Conservation (phyloP, 495 filamentous ascomycete genomes). For the Pseudevernia furfuracea region DNA sequence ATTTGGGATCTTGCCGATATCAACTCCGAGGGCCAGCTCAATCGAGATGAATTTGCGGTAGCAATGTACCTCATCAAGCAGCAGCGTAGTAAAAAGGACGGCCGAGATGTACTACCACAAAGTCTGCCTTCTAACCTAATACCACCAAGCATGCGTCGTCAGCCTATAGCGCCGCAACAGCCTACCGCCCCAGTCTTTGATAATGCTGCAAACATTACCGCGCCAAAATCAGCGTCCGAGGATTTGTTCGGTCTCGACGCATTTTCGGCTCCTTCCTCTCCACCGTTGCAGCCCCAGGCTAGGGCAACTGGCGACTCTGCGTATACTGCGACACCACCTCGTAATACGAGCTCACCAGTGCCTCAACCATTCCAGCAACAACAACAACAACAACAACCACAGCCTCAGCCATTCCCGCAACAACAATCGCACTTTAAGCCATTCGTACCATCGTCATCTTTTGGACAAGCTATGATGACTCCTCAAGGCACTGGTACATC, state of each 20-base stretch:
- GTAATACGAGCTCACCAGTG: slow-evolving; percentile 21
- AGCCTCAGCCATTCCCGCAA: slow-evolving; percentile 20
- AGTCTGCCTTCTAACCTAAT: slow-evolving; percentile 71
- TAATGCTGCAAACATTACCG: slow-evolving; percentile 37
- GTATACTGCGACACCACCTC: slow-evolving; percentile 35
- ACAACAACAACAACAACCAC: slow-evolving; percentile 35
- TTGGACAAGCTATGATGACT: slow-evolving; percentile 76
- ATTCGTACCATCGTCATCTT: slow-evolving; percentile 83
- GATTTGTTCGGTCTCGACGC: slow-evolving; percentile 88
- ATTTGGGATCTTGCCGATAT: slow-evolving; percentile 98
- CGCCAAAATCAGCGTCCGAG: slow-evolving; percentile 71
- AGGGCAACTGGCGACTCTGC: slow-evolving; percentile 55
- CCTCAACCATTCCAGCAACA: slow-evolving; percentile 24
- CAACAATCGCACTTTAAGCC: slow-evolving; percentile 64
- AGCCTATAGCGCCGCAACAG: slow-evolving; percentile 44
- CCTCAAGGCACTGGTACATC: slow-evolving; percentile 73
- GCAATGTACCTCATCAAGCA: slow-evolving; percentile 95
- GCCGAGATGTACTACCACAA: slow-evolving; percentile 53
- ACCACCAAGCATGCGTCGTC: slow-evolving; percentile 80
- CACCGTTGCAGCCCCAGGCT: slow-evolving; percentile 55
- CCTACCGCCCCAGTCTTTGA: slow-evolving; percentile 47
- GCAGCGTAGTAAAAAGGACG: slow-evolving; percentile 65
- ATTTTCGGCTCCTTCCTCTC: slow-evolving; percentile 43
- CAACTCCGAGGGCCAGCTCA: slow-evolving; percentile 77
- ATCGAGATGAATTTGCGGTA: slow-evolving; percentile 86